A percentile compares a stretch with the other conserved stretches of the same genome.
Conservation (phyloP, 306 rosid genomes). For the Quercus bicolor region DNA sequence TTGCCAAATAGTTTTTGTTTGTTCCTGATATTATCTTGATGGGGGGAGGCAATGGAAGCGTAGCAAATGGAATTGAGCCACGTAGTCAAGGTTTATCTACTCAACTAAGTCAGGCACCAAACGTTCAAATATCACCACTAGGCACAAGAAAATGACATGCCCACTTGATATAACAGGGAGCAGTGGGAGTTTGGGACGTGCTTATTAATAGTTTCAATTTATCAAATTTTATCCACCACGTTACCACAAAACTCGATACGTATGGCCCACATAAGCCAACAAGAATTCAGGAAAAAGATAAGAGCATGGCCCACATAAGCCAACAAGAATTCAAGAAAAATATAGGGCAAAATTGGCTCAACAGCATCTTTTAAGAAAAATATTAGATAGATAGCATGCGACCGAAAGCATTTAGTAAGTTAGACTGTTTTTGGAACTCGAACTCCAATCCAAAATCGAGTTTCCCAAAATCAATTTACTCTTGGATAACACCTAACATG, state of each 20-base stretch:
- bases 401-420: too few relatives aligned
- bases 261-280: slow-evolving; percentile 18
- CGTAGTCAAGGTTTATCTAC: slow-evolving; percentile 52
- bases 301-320: slow-evolving; percentile 17
- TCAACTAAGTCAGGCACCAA: slow-evolving; percentile 32
- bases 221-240: slow-evolving; percentile 15
- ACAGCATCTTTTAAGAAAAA: too few relatives aligned
- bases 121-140: slow-evolving; percentile 5
- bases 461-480: too few relatives aligned
- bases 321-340: neutral
- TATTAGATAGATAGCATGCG: too few relatives aligned
- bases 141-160: slow-evolving; percentile 18
- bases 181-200: too few relatives aligned
- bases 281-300: neutral
- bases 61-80: slow-evolving; percentile 58
- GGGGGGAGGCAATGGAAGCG: slow-evolving; percentile 22
- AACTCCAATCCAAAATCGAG: too few relatives aligned
- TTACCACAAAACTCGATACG: slow-evolving; percentile 18
- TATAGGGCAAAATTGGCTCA: too few relatives aligned
- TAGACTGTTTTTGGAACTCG: too few relatives aligned
- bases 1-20: slow-evolving; percentile 13
- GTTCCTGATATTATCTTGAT: slow-evolving; percentile 43
- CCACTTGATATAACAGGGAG: neutral
- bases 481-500: too few relatives aligned
- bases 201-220: neutral